Percentiles rank a stretch among this genome's conserved stretches.
Evolutionary conservation across 2,329 filamentous ascomycete genomes (phyloP).

Genomic region (Alternaria consortialis): DNA sequence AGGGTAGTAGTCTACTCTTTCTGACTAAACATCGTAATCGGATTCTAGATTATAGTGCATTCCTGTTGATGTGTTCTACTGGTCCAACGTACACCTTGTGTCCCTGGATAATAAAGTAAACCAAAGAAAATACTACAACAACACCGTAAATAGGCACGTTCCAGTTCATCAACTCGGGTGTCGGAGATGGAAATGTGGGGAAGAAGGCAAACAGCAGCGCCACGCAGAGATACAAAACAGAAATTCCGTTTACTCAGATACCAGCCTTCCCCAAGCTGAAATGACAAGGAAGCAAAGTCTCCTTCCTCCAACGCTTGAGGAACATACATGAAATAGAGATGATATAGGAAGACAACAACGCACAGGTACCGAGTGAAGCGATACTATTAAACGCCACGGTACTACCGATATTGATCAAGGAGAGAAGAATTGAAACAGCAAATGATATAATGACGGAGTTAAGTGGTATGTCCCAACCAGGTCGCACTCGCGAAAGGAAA

Average conservation of each 20-base stretch:
- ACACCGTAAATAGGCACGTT: conserved; percentile 53
- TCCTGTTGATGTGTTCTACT: not conserved
- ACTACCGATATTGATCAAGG: conserved; percentile 37
- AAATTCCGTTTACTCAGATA: conserved; percentile 52
- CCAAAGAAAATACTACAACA: conserved; percentile 52
- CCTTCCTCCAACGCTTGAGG: conserved; percentile 52
- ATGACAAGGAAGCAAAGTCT: conserved; percentile 54
- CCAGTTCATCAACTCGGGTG: conserved; percentile 55
- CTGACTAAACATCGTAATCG: not conserved
- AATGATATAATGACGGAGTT: conserved; percentile 29
- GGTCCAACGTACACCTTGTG: conserved; percentile 46
- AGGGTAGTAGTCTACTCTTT: too few species aligned
- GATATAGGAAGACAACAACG: conserved; percentile 20
- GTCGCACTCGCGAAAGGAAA: conserved; percentile 20
- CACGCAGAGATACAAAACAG: conserved; percentile 50
- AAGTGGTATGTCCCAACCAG: conserved; percentile 28
- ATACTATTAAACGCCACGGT: conserved; percentile 30
- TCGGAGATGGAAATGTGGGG: conserved; percentile 30
- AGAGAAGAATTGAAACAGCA: conserved; percentile 23
- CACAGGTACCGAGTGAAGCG: conserved; percentile 12
- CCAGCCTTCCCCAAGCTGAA: conserved; percentile 60
- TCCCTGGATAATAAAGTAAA: conserved; percentile 53
- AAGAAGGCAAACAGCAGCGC: conserved; percentile 56
- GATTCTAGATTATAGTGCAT: not conserved
- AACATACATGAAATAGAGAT: conserved; percentile 58